Evolutionary conservation across 2,329 filamentous ascomycete species (phyloP).

Genomic region (Trichoderma aggressivum): DNA sequence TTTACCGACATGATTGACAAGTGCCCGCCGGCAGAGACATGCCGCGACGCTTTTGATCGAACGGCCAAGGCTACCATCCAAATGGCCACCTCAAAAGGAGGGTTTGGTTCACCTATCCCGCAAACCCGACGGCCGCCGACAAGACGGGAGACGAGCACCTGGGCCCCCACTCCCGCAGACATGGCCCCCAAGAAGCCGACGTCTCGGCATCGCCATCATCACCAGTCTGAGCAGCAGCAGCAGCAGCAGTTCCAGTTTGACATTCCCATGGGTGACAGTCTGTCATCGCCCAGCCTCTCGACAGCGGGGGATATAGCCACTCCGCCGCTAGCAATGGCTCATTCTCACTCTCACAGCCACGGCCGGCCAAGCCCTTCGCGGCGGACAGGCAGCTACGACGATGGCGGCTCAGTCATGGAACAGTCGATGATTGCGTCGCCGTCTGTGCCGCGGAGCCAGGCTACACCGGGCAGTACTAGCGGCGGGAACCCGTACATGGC

Average conservation of each 20-base stretch:
- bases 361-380: slow-evolving; percentile 32
- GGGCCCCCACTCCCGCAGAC: slow-evolving; percentile 30
- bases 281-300: slow-evolving; percentile 42
- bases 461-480: slow-evolving; percentile 32
- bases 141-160: slow-evolving; percentile 30
- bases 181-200: slow-evolving; percentile 24
- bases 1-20: slow-evolving; percentile 89
- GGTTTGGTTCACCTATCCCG: slow-evolving; percentile 57
- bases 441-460: slow-evolving; percentile 36
- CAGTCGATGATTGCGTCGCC: slow-evolving; percentile 46
- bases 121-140: slow-evolving; percentile 26
- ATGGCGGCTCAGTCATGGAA: slow-evolving; percentile 33
- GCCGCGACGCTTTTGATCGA: slow-evolving; percentile 88
- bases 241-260: slow-evolving; percentile 35
- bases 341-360: slow-evolving; percentile 25
- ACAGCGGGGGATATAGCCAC: slow-evolving; percentile 38
- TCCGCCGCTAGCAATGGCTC: slow-evolving; percentile 37
- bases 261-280: slow-evolving; percentile 37
- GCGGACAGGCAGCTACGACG: slow-evolving; percentile 29
- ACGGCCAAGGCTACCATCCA: slow-evolving; percentile 94
- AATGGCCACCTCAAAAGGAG: slow-evolving; percentile 86
- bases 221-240: slow-evolving; percentile 25
- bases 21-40: slow-evolving; percentile 91
- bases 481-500: slow-evolving; percentile 24
- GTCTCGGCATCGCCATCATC: slow-evolving; percentile 27